Evolutionary conservation across 1,284 basidiomycete species (phyloP).

Genomic region (Tetrapyrgos nigripes): DNA sequence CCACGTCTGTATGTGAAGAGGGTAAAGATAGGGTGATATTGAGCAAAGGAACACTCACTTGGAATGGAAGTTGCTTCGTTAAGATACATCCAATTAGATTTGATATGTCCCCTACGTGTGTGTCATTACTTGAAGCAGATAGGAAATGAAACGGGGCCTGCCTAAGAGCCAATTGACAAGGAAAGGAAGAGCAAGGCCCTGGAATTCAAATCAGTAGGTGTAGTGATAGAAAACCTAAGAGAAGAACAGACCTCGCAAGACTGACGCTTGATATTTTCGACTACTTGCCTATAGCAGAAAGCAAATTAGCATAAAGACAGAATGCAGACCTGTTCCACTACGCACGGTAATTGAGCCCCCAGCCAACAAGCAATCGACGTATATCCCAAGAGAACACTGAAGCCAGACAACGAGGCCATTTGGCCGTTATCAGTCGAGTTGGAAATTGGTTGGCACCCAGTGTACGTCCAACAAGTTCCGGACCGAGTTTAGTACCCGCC

Average conservation of each 20-base stretch:
- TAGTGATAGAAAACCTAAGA: too few species aligned
- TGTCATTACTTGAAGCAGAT: slow-evolving; percentile 6
- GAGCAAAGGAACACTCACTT: slow-evolving; percentile 58
- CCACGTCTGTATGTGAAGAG: slow-evolving; percentile 64
- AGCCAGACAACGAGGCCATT: slow-evolving; percentile 22
- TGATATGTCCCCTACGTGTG: slow-evolving; percentile 77
- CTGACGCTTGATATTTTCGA: slow-evolving; percentile 78
- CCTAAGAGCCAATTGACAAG: slow-evolving; percentile 90
- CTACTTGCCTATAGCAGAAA: slow-evolving; percentile 61
- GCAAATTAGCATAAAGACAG: slow-evolving; percentile 6
- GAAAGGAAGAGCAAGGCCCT: slow-evolving; percentile 90
- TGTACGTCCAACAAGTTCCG: not conserved
- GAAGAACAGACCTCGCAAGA: too few species aligned
- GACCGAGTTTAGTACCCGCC: not conserved
- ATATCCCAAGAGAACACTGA: slow-evolving; percentile 72
- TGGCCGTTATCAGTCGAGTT: not conserved
- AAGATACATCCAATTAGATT: slow-evolving; percentile 91
- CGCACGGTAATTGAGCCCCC: slow-evolving; percentile 91
- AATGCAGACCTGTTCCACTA: slow-evolving; percentile 25
- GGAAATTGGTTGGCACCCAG: not conserved
- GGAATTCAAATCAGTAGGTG: too few species aligned
- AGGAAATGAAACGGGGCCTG: slow-evolving; percentile 40
- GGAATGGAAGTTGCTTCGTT: slow-evolving; percentile 93
- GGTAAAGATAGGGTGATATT: not conserved
- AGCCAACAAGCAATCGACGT: slow-evolving; percentile 88